Conservation (phyloP, 495 filamentous ascomycete genomes). For the Astrothelium macrocarpum region DNA sequence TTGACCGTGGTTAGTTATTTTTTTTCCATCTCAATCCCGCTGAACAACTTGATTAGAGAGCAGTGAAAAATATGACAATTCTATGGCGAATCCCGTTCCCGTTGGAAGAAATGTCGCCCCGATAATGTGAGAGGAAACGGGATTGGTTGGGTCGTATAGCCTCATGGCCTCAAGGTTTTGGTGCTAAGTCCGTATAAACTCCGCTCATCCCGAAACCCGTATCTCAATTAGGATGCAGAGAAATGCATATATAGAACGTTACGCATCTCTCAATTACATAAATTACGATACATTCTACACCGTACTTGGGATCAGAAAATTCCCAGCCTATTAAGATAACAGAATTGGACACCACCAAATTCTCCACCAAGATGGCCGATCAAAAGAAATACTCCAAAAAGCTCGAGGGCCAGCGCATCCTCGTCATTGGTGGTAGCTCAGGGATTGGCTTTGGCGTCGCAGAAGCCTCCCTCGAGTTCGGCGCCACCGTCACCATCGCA, state of each 20-base stretch:
- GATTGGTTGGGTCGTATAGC: no score
- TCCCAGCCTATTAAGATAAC: no score
- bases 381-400: constrained; percentile 24
- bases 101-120: no score
- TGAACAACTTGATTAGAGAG: no score
- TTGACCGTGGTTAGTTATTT: no score
- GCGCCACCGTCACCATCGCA: constrained; percentile 25
- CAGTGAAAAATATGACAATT: no score
- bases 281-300: not conserved
- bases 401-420: constrained; percentile 17
- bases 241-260: not conserved
- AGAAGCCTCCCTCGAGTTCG: constrained; percentile 29
- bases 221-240: not conserved
- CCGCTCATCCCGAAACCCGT: not conserved
- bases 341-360: not conserved
- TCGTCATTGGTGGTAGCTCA: constrained; percentile 22
- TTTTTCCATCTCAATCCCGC: no score
- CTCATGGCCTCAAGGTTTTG: not conserved
- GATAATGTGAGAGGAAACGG: no score
- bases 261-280: not conserved
- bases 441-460: constrained; percentile 33
- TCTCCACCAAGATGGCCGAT: constrained; percentile 17
- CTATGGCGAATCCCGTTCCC: no score
- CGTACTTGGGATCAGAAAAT: no score
- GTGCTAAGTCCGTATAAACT: not conserved